These are phyloP conservation scores for Gelatoporia subvermispora DNA, from an alignment of 768 basidiomycete genomes.

Conservation along the genomic window DNA sequence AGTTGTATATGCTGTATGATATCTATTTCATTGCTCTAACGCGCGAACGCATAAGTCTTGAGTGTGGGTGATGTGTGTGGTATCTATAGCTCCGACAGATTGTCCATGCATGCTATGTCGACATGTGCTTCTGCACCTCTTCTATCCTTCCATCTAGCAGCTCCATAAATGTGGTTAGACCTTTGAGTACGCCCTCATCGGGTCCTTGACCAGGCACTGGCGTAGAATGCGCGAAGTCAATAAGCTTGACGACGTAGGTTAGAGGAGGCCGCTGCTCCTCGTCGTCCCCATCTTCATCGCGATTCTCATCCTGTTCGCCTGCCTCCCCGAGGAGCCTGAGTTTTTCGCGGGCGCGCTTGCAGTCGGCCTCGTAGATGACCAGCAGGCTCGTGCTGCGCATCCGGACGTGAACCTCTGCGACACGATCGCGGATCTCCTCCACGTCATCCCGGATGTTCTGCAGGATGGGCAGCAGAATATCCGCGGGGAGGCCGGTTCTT, in stretches of 20 bases:
- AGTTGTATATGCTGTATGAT: slow-evolving; percentile 1
- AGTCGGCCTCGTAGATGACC: slow-evolving; percentile 73
- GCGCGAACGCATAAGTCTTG: not conserved
- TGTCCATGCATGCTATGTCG: not conserved
- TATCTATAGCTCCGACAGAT: not conserved
- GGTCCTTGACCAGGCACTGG: slow-evolving; percentile 65
- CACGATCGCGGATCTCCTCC: slow-evolving; percentile 42
- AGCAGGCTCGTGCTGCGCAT: slow-evolving; percentile 83
- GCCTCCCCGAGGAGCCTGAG: slow-evolving; percentile 33
- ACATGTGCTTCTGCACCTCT: slow-evolving; percentile 28
- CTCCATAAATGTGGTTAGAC: slow-evolving; percentile 59
- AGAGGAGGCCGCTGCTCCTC: slow-evolving; percentile 22
- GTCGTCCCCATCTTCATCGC: slow-evolving; percentile 19
- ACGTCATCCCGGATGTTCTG: slow-evolving; percentile 48
- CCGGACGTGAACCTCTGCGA: slow-evolving; percentile 58
- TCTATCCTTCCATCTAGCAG: slow-evolving; percentile 57
- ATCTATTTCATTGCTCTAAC: not conserved
- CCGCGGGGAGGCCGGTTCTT: slow-evolving; percentile 49
- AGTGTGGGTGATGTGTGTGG: not conserved
- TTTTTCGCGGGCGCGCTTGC: slow-evolving; percentile 31
- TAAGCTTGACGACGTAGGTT: slow-evolving; percentile 68
- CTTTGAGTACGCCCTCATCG: slow-evolving; percentile 73
- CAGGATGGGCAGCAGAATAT: slow-evolving; percentile 55
- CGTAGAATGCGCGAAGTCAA: slow-evolving; percentile 92
- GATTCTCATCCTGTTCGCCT: slow-evolving; percentile 28